Evolutionary conservation across 495 filamentous ascomycete species (phyloP).

Genomic region (Xylaria nigripes): DNA sequence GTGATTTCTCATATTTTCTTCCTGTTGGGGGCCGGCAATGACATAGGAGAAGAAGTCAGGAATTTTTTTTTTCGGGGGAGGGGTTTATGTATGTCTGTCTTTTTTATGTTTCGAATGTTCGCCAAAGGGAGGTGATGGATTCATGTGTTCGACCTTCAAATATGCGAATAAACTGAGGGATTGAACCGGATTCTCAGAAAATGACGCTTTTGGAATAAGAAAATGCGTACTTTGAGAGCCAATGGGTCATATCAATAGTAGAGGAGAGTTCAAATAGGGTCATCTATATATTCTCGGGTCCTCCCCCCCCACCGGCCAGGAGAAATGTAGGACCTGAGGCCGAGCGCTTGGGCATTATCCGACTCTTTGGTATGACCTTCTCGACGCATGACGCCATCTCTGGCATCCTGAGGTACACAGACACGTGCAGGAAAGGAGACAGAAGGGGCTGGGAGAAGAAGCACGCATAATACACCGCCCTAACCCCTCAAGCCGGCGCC

Average conservation of each 20-base stretch:
- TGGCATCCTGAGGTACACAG: neutral
- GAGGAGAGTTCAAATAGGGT: neutral
- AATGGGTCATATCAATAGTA: neutral
- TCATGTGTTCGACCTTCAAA: neutral
- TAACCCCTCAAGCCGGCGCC: no score
- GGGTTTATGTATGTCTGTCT: no score
- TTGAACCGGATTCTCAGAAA: neutral
- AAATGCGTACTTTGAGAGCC: neutral
- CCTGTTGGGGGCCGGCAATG: neutral
- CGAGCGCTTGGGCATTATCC: neutral
- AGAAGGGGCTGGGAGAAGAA: neutral
- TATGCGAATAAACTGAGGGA: neutral
- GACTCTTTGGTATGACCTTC: neutral
- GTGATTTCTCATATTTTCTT: slow-evolving; percentile 4
- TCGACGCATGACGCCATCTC: neutral
- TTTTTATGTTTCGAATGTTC: neutral
- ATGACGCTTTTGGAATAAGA: neutral
- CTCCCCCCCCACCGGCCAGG: neutral
- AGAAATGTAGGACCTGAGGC: neutral
- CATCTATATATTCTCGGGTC: neutral
- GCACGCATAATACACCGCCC: neutral
- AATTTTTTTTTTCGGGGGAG: neutral
- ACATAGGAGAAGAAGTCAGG: neutral
- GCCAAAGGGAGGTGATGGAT: neutral
- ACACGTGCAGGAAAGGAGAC: neutral